Conservation (phyloP, 2,329 filamentous ascomycete genomes). For the Gremmenia infestans region DNA sequence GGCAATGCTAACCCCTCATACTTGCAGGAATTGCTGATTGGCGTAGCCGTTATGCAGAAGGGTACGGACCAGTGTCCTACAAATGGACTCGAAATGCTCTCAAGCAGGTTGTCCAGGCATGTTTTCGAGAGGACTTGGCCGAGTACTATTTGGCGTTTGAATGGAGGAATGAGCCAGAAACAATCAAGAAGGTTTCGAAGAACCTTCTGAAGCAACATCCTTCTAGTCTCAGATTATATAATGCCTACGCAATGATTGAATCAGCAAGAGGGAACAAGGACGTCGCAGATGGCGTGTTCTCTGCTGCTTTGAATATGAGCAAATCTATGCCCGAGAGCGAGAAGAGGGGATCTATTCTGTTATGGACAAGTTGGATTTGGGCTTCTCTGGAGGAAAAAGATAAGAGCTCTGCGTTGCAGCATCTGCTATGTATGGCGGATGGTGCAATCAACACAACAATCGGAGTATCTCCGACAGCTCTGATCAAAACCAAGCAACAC, state of each 20-base stretch:
- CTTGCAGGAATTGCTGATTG: constrained; percentile 27
- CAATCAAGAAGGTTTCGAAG: constrained; percentile 67
- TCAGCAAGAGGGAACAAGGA: constrained; percentile 50
- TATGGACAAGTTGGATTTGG: constrained; percentile 31
- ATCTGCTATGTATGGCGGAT: constrained; percentile 37
- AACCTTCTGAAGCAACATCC: constrained; percentile 63
- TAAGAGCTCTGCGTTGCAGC: constrained; percentile 31
- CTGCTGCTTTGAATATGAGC: constrained; percentile 59
- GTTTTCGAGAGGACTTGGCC: constrained; percentile 49
- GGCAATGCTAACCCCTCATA: no score
- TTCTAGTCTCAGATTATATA: constrained; percentile 65
- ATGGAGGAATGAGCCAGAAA: constrained; percentile 46
- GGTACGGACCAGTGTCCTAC: constrained; percentile 22
- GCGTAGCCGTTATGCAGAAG: constrained; percentile 15
- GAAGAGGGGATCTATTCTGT: constrained; percentile 27
- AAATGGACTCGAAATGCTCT: constrained; percentile 50
- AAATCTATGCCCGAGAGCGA: constrained; percentile 34
- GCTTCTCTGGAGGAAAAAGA: constrained; percentile 18
- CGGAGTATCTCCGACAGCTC: constrained; percentile 18
- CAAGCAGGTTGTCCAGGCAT: constrained; percentile 47
- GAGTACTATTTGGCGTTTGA: constrained; percentile 69
- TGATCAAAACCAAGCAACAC: constrained; percentile 50
- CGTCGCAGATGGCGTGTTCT: constrained; percentile 59
- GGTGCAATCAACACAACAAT: constrained; percentile 29
- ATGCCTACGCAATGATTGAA: constrained; percentile 73